Conservation (phyloP, 2,329 filamentous ascomycete genomes). For the Setomelanomma holmii region DNA sequence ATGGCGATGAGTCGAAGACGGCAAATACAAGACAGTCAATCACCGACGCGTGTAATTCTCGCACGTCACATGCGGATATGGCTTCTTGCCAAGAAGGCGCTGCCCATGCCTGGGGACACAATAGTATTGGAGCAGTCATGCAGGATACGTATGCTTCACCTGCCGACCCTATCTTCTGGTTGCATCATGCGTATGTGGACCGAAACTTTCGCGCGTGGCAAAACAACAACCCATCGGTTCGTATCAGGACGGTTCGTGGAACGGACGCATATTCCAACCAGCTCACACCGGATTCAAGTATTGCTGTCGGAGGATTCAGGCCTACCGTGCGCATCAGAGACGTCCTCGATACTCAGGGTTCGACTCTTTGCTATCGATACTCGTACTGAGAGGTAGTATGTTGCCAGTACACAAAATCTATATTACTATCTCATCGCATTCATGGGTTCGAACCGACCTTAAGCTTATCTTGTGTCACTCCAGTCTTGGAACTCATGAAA, state of each 20-base stretch:
- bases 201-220: constrained; percentile 61
- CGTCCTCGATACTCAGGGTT: constrained; percentile 34
- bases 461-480: no score
- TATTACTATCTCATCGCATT: no score
- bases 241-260: constrained; percentile 48
- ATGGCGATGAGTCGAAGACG: constrained; percentile 32
- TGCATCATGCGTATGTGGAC: constrained; percentile 60
- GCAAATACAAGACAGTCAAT: constrained; percentile 34
- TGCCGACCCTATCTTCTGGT: constrained; percentile 53
- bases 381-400: constrained; percentile 29
- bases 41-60: constrained; percentile 36
- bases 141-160: constrained; percentile 41
- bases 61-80: constrained; percentile 36
- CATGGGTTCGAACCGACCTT: no score
- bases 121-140: constrained; percentile 46
- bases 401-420: neutral
- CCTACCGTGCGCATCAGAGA: constrained; percentile 37
- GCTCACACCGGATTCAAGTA: constrained; percentile 31
- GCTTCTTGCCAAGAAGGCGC: constrained; percentile 37
- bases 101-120: constrained; percentile 45
- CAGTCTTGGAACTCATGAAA: no score
- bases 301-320: constrained; percentile 35
- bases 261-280: constrained; percentile 38
- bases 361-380: constrained; percentile 43
- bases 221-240: constrained; percentile 29